Conservation (phyloP, 352 stramenopile genomes). For the Phytophthora boehmeriae region DNA sequence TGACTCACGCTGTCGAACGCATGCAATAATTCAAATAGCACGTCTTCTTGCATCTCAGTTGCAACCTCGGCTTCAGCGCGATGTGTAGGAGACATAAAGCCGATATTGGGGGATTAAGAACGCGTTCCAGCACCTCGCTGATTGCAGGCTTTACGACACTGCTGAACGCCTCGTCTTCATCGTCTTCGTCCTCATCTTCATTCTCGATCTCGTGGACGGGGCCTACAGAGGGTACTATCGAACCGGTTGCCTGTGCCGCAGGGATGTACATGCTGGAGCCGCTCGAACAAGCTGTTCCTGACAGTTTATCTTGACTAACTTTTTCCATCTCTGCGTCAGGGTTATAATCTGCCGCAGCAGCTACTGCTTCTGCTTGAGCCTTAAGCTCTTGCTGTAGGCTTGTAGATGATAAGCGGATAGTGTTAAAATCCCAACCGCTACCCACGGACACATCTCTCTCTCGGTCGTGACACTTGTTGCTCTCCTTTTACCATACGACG, state of each 20-base stretch:
- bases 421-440: constrained; percentile 83
- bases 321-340: background rate
- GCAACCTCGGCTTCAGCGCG: constrained; percentile 30
- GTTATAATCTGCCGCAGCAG: constrained; percentile 8
- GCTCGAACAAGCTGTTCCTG: background rate
- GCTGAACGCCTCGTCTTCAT: constrained; percentile 61
- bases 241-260: constrained; percentile 6
- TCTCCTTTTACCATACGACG: constrained; percentile 36
- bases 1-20: constrained; percentile 75
- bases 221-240: constrained; percentile 3
- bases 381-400: constrained; percentile 43
- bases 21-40: constrained; percentile 82
- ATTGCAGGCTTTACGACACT: constrained; percentile 82
- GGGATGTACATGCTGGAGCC: constrained; percentile 6
- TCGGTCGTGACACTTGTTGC: constrained; percentile 46
- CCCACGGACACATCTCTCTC: constrained; percentile 46
- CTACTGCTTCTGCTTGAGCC: constrained; percentile 25
- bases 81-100: constrained; percentile 28
- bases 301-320: constrained; percentile 9
- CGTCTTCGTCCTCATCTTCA: constrained; percentile 42
- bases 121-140: constrained; percentile 68
- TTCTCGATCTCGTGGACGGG: constrained; percentile 29
- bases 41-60: constrained; percentile 62
- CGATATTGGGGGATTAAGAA: constrained; percentile 36
- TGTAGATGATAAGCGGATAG: constrained; percentile 59